phyloP scores from a whole-genome alignment of 768 basidiomycete species.

The Termitomyces bulborhizus region DNA sequence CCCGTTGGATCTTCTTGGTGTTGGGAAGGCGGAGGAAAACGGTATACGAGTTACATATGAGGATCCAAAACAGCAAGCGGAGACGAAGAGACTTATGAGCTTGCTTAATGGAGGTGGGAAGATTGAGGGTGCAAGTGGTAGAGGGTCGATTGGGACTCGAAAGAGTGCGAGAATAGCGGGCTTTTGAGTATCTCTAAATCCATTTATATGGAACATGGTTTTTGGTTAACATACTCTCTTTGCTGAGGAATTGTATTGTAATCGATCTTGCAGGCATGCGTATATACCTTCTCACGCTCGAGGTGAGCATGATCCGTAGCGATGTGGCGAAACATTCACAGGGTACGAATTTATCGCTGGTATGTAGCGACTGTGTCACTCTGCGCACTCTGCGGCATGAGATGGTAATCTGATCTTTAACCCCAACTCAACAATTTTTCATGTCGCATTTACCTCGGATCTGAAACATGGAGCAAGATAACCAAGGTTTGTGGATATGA shows the following conservation, averaged over 20 bases:
- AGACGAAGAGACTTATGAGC: slow-evolving; percentile 51
- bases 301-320: background rate
- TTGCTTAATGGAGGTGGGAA: slow-evolving; percentile 34
- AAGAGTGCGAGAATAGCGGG: slow-evolving; percentile 16
- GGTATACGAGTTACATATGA: slow-evolving; percentile 60
- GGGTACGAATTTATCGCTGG: too few relatives aligned
- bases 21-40: slow-evolving; percentile 28
- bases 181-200: slow-evolving; percentile 4
- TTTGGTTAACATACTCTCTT: background rate
- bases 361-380: too few relatives aligned
- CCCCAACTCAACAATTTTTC: too few relatives aligned
- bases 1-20: slow-evolving; percentile 16
- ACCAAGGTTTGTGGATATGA: too few relatives aligned
- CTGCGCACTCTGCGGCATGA: too few relatives aligned
- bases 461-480: too few relatives aligned
- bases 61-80: slow-evolving; percentile 57
- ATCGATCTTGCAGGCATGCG: background rate
- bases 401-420: too few relatives aligned
- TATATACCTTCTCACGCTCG: too few relatives aligned
- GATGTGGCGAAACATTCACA: too few relatives aligned
- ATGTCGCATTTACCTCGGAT: too few relatives aligned
- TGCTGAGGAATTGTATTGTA: background rate
- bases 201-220: background rate
- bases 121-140: slow-evolving; percentile 18
- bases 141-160: slow-evolving; percentile 7